Base-by-base conservation (phyloP, 768 basidiomycete genomes). In the Mycena capillaripes region DNA sequence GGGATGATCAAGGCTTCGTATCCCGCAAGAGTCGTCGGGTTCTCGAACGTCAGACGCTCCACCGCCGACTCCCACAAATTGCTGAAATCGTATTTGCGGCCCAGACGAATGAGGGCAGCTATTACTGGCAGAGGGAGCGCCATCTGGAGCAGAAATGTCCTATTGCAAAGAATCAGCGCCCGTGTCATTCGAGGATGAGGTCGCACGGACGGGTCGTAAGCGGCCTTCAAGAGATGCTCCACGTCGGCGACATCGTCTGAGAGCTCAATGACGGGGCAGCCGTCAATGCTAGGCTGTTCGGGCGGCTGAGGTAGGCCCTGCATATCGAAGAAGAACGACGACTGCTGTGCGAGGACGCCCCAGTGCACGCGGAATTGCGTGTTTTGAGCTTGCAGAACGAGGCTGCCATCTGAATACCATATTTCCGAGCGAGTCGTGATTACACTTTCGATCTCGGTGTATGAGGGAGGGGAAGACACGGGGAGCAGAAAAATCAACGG, bases 241-340 rank as follows among this genome's bases (percentile, higher is more conserved):
- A 70, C 40, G 25, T 71, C 57, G n/a, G 6, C 27, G 1, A 25
- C 27, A 32, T 23, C 12, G 21, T 71, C 70, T 40, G 17, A 21
- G 4, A 65, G 27, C 46, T 71, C 57, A 3, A 66, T 46, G 2
- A 65, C 9, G 29, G 70, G 63, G 23, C 48, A 66, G 12, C 70
- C 70, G 0, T 71, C 64, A 14, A 66, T 50, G 11, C 30, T 61
- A 1, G 27, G 48, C 25, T 62, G 59, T 17, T 50, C 56, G 7
- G 34, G 23, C 4, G 77, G 60, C 42, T 74, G 73, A 2, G 78
- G 76, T 9, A 78, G 21, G 0, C 70, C 38, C 34, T 77, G 74
- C 76, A 82, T 78, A 50, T 74, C 75, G 16, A 38, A 52, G 60
- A 79, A 80, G 16, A 81, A 70, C 1, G 78, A 60, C 3, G 81